Evolutionary conservation across 2,329 filamentous ascomycete species (phyloP).

Genomic region (Xylaria sp.): DNA sequence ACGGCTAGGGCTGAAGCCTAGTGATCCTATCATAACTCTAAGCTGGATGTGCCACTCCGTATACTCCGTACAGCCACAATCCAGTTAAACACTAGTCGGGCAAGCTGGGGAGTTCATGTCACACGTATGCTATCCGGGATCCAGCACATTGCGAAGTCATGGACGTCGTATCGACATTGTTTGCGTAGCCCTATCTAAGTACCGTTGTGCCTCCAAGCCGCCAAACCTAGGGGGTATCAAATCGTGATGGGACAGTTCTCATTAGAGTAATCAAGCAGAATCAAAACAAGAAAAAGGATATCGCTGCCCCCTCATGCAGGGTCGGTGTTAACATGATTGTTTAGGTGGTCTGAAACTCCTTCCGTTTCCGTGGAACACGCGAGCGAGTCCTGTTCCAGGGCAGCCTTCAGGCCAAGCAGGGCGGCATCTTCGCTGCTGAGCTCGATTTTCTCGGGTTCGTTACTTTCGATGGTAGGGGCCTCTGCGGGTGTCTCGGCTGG

Average conservation of each 20-base stretch:
- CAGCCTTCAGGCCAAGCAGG: constrained; percentile 33
- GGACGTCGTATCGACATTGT: constrained; percentile 7
- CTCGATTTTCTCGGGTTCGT: constrained; percentile 21
- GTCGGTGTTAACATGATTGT: constrained; percentile 6
- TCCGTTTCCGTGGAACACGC: constrained; percentile 7
- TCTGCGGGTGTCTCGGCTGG: constrained; percentile 5
- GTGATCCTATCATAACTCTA: not conserved
- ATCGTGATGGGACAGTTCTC: constrained; percentile 19
- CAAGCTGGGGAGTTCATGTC: constrained; percentile 21
- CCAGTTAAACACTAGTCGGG: constrained; percentile 9
- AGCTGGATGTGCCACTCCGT: constrained; percentile 6
- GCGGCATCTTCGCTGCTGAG: constrained; percentile 35
- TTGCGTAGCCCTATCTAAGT: constrained; percentile 9
- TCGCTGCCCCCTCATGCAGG: constrained; percentile 17
- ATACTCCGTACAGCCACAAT: constrained; percentile 13
- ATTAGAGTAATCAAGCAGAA: constrained; percentile 13
- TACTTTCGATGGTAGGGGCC: constrained; percentile 5
- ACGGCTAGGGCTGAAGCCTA: not conserved
- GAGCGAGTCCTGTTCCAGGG: constrained; percentile 25
- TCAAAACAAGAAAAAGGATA: not conserved
- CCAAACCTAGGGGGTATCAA: constrained; percentile 26
- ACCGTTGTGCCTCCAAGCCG: constrained; percentile 13
- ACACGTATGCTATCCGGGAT: constrained; percentile 13
- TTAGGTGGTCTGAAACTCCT: constrained; percentile 6
- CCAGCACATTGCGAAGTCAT: constrained; percentile 8